Percentiles rank a stretch among this genome's conserved stretches.
phyloP scores from a whole-genome alignment of 1,284 basidiomycete species.

The Coniophora puteana region DNA sequence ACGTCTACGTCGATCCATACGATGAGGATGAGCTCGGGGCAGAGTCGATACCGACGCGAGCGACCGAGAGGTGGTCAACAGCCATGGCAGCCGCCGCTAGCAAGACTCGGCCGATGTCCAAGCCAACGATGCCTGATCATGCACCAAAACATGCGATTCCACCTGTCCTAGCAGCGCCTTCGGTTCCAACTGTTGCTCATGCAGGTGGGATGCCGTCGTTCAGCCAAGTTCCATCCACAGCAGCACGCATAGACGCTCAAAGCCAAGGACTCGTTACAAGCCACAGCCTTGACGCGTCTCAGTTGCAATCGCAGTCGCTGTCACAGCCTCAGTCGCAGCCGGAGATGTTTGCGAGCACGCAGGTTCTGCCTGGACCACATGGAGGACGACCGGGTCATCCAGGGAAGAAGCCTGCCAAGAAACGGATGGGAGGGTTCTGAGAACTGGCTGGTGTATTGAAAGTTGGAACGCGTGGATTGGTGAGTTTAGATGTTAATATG shows the following conservation, averaged over 20 bases:
- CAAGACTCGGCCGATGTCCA: slow-evolving; percentile 12
- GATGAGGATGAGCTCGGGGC: slow-evolving; percentile 26
- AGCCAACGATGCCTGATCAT: not conserved
- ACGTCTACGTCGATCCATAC: slow-evolving; percentile 55
- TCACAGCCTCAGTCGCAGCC: no score
- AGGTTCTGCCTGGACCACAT: slow-evolving; percentile 66
- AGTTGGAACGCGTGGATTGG: no score
- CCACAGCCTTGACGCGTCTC: slow-evolving; percentile 8
- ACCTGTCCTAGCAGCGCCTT: slow-evolving; percentile 18
- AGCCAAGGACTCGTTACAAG: no score
- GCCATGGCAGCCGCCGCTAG: not conserved
- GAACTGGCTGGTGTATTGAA: no score
- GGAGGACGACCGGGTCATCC: slow-evolving; percentile 50
- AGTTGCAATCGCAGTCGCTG: slow-evolving; percentile 39
- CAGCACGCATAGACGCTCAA: no score
- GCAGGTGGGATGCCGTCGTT: slow-evolving; percentile 1
- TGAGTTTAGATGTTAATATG: no score
- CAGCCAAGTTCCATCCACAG: slow-evolving; percentile 5
- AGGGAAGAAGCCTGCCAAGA: slow-evolving; percentile 58
- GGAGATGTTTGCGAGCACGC: slow-evolving; percentile 56
- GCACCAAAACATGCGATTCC: no score
- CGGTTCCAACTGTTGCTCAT: slow-evolving; percentile 23
- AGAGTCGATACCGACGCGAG: not conserved
- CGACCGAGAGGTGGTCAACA: not conserved
- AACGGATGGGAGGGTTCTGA: slow-evolving; percentile 74